A percentile compares a stretch with the other conserved stretches of the same genome.
phyloP scores from a whole-genome alignment of 225 moss, liverwort and hornwort genomes.

The Marchantia paleacea region DNA sequence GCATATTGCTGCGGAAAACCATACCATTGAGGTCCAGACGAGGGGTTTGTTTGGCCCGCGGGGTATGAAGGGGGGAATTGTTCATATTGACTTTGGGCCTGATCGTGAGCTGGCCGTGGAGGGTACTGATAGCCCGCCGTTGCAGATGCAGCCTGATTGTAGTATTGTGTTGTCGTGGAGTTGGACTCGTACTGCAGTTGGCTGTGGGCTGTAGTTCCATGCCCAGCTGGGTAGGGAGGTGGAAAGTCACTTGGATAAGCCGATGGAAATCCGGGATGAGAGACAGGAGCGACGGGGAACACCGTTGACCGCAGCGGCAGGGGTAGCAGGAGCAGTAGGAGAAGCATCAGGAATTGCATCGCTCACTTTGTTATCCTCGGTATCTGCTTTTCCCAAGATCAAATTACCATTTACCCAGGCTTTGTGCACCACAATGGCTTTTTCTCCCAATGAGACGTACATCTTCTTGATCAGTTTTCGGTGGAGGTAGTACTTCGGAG shows the following conservation, averaged over 20 bases:
- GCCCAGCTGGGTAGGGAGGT: background rate
- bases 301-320: background rate
- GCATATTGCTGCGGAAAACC: background rate
- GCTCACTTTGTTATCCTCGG: too few species aligned
- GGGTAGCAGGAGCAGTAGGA: background rate
- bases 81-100: constrained; percentile 2
- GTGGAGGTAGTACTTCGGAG: constrained; percentile 50
- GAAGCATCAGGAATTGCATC: background rate
- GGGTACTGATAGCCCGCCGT: too few species aligned
- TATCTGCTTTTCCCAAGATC: constrained; percentile 6
- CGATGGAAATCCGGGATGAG: too few species aligned
- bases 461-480: constrained; percentile 52
- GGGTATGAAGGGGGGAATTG: constrained; percentile 8
- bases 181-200: background rate
- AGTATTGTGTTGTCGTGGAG: background rate
- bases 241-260: background rate
- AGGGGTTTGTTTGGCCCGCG: background rate
- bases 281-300: background rate
- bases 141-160: background rate
- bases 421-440: constrained; percentile 40
- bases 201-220: background rate
- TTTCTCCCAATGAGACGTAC: constrained; percentile 46
- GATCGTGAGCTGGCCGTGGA: too few species aligned
- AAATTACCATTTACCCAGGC: constrained; percentile 24
- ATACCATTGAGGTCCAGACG: background rate